Conservation (phyloP, 2,329 filamentous ascomycete species). For the Pseudonectria buxi region DNA sequence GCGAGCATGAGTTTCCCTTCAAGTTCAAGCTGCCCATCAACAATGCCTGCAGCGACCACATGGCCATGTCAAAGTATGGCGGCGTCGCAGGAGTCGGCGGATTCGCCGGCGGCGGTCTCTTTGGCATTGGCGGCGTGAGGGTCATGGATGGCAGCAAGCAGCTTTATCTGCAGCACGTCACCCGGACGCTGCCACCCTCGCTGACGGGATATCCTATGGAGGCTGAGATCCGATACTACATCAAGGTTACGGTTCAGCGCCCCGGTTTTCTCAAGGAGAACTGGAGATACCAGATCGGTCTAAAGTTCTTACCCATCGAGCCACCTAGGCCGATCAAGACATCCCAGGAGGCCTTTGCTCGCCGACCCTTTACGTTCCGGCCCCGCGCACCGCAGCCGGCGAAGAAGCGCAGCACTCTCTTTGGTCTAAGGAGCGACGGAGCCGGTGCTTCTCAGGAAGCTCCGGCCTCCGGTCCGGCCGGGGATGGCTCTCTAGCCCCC, state of each 20-base stretch:
- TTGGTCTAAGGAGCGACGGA: conserved; percentile 36
- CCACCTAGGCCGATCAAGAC: conserved; percentile 64
- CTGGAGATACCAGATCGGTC: conserved; percentile 59
- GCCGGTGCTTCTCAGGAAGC: conserved; percentile 11
- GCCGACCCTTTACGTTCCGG: conserved; percentile 58
- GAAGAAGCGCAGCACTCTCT: conserved; percentile 54
- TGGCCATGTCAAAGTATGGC: conserved; percentile 47
- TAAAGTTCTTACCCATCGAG: conserved; percentile 91
- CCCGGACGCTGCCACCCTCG: conserved; percentile 80
- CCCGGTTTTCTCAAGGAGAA: conserved; percentile 88
- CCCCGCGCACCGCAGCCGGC: conserved; percentile 30
- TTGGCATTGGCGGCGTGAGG: conserved; percentile 47
- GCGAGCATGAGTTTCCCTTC: conserved; percentile 71
- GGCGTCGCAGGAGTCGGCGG: conserved; percentile 50
- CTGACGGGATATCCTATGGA: conserved; percentile 79
- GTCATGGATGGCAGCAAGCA: conserved; percentile 59
- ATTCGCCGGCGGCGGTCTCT: conserved; percentile 37
- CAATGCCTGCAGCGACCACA: conserved; percentile 57
- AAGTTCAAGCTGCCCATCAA: conserved; percentile 72
- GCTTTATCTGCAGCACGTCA: conserved; percentile 64
- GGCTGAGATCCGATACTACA: conserved; percentile 87
- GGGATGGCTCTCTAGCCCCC: conserved; percentile 39
- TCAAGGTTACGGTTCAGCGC: conserved; percentile 92
- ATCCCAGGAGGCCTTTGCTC: conserved; percentile 76
- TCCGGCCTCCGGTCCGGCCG: conserved; percentile 18